phyloP scores from a whole-genome alignment of 2,329 filamentous ascomycete species.

The Apiospora kogelbergensis region DNA sequence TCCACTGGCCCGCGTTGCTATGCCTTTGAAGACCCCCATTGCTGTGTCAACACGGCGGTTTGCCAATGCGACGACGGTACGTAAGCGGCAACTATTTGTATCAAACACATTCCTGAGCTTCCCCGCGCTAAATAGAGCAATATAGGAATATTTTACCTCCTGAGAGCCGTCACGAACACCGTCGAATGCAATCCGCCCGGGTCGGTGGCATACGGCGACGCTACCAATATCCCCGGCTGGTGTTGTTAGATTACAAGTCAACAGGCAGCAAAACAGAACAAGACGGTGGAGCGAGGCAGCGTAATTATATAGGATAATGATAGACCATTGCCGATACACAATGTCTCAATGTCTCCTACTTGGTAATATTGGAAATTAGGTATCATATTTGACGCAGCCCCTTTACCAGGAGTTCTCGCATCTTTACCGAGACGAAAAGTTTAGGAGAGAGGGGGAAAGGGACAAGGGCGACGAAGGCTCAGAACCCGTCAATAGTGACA shows the following conservation, averaged over 20 bases:
- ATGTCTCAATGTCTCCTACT: neutral
- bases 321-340: neutral
- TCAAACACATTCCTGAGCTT: neutral
- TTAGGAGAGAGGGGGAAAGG: neutral
- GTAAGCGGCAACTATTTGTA: slow-evolving; percentile 13
- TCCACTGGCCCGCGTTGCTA: neutral
- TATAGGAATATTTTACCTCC: neutral
- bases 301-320: neutral
- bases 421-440: neutral
- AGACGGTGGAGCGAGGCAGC: neutral
- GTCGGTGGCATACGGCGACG: slow-evolving; percentile 17
- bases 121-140: neutral
- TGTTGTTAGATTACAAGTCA: slow-evolving; percentile 17
- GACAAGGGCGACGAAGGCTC: neutral
- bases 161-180: slow-evolving; percentile 10
- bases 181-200: slow-evolving; percentile 21
- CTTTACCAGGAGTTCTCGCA: neutral
- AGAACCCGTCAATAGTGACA: slow-evolving; percentile 36
- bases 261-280: neutral
- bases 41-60: neutral
- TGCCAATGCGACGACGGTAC: slow-evolving; percentile 1
- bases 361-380: neutral
- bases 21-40: neutral
- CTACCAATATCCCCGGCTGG: slow-evolving; percentile 19
- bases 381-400: neutral